Base-by-base conservation (phyloP, 2,329 filamentous ascomycete species). In the Ceratocystis harringtonii region DNA sequence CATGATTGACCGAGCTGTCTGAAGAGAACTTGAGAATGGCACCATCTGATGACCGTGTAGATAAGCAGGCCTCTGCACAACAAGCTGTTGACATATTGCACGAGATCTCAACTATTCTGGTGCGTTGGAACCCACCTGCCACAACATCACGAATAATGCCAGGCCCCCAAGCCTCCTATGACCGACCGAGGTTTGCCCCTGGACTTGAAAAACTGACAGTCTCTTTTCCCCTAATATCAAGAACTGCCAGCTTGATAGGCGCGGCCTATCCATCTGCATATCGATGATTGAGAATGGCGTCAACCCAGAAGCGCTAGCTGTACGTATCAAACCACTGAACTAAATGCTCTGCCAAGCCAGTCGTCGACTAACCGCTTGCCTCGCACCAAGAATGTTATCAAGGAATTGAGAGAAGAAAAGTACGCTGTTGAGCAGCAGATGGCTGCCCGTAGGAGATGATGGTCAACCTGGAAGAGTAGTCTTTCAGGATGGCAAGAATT, bases 231-330 rank as follows among this genome's bases (percentile, higher is more conserved):
- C 55, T 19, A 30, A 15, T 5, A 17, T 61, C 48, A 68, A 97
- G 92, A 96, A 97, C 77, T 96, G 92, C 68, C 84, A 95, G 69
- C 85, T 99, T 58, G 92, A 96, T 75, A 86, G 92, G 41, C 87
- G 91, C 64, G 91, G 92, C 22, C 80, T 99, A 19, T 96, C 92
- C 2, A 89, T 96, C 69, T 99, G 94, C 76, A 92, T 97, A 68
- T 96, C 91, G 64, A 83, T 99, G 75, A 95, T 99, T 70, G 94
- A 99, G 76, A 96, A 96, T 72, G 94, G 94, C 15, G 90, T 97
- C 36, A 96, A 96, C 73, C 94, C 94, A 0, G 92, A 97, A 74
- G 94, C 92, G 0, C 79, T 99, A 41, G 92, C 92, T 28, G 94
- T 97, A 81, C 72, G 90, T 70, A 64, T 63, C 19, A 45, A 43